Conservation (phyloP, 2,329 filamentous ascomycete species). For the Penicillium brevicompactum region DNA sequence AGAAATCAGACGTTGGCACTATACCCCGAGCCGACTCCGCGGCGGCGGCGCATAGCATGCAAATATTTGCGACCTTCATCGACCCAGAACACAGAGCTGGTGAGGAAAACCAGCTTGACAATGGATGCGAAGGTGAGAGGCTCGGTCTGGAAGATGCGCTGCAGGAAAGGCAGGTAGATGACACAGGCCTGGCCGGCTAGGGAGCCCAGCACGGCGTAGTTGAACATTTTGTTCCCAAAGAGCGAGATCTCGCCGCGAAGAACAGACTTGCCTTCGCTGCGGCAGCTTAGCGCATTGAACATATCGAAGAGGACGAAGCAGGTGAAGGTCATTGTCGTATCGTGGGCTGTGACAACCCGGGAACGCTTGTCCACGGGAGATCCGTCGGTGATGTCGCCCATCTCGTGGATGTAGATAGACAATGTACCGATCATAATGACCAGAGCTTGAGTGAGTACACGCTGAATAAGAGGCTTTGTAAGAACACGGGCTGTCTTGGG, state of each 20-base stretch:
- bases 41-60: slow-evolving; percentile 31
- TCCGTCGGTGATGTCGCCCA: slow-evolving; percentile 67
- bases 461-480: slow-evolving; percentile 77
- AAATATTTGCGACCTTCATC: slow-evolving; percentile 85
- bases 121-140: slow-evolving; percentile 75
- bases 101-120: slow-evolving; percentile 69
- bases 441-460: slow-evolving; percentile 81
- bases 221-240: slow-evolving; percentile 90
- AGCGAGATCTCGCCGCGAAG: slow-evolving; percentile 81
- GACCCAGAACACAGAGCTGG: slow-evolving; percentile 92
- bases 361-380: slow-evolving; percentile 41
- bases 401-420: slow-evolving; percentile 86
- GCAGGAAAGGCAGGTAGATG: slow-evolving; percentile 91
- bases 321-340: slow-evolving; percentile 99
- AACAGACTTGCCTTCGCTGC: slow-evolving; percentile 86
- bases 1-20: slow-evolving; percentile 43
- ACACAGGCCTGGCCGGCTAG: slow-evolving; percentile 85
- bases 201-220: slow-evolving; percentile 87
- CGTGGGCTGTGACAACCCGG: slow-evolving; percentile 78
- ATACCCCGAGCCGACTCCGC: slow-evolving; percentile 40
- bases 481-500: slow-evolving; percentile 86
- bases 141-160: slow-evolving; percentile 95
- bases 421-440: slow-evolving; percentile 95
- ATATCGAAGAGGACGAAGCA: slow-evolving; percentile 99
- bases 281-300: slow-evolving; percentile 96